Percentiles rank a stretch among this genome's conserved stretches.
phyloP scores from a whole-genome alignment of 169 alveolate species.

The Cryptosporidium sp. region DNA sequence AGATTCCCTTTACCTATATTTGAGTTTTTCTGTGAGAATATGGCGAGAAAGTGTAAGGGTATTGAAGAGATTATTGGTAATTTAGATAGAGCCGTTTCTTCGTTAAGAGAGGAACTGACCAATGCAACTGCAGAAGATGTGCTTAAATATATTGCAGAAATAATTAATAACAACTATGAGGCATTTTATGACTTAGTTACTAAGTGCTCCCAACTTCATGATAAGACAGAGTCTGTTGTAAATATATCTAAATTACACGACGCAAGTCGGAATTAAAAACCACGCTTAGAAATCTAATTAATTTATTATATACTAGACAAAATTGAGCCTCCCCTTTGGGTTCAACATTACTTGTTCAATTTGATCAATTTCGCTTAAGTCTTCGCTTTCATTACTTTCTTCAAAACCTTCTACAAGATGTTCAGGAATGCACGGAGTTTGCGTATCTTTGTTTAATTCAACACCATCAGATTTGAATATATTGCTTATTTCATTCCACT shows the following conservation, averaged over 20 bases:
- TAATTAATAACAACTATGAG: slow-evolving; percentile 51
- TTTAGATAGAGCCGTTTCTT: slow-evolving; percentile 42
- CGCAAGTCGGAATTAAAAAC: slow-evolving; percentile 9
- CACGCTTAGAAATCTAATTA: neutral
- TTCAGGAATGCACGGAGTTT: slow-evolving; percentile 55
- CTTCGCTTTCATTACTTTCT: slow-evolving; percentile 11
- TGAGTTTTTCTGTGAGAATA: slow-evolving; percentile 71
- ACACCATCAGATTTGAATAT: neutral
- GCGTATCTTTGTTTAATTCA: neutral
- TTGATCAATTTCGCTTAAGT: slow-evolving; percentile 29
- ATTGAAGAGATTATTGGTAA: slow-evolving; percentile 56
- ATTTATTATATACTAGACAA: slow-evolving; percentile 36
- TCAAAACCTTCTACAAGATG: slow-evolving; percentile 43
- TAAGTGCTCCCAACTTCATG: slow-evolving; percentile 62
- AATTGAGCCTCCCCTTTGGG: slow-evolving; percentile 42
- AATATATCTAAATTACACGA: slow-evolving; percentile 68
- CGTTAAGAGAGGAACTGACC: slow-evolving; percentile 50
- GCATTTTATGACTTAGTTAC: slow-evolving; percentile 28
- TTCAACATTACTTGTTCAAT: slow-evolving; percentile 33
- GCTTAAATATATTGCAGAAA: slow-evolving; percentile 40
- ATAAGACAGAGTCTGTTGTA: slow-evolving; percentile 51
- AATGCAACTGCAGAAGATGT: slow-evolving; percentile 44
- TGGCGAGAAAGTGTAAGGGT: slow-evolving; percentile 49
- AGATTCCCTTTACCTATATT: slow-evolving; percentile 68
- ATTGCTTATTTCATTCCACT: slow-evolving; percentile 77